A percentile compares a stretch with the other conserved stretches of the same genome.
Conservation (phyloP, 2,329 filamentous ascomycete species). For the Knufia petricola region DNA sequence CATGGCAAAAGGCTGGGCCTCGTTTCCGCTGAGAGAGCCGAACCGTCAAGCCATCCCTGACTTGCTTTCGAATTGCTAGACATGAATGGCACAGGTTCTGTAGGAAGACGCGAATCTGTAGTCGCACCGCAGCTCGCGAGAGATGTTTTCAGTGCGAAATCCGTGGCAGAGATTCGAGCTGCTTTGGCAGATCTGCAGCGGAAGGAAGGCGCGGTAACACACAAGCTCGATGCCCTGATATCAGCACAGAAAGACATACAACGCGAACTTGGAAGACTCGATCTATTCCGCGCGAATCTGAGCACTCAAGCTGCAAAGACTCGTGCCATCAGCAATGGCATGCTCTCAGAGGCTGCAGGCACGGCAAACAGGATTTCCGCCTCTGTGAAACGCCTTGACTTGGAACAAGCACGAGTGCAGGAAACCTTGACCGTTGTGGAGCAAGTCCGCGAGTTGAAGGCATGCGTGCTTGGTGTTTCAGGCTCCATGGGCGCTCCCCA, state of each 20-base stretch:
- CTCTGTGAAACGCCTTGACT: conserved; percentile 77
- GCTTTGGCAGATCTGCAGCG: conserved; percentile 65
- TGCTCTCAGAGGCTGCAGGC: conserved; percentile 76
- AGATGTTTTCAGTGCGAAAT: conserved; percentile 59
- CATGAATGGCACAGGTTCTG: neutral
- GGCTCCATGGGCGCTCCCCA: conserved; percentile 96
- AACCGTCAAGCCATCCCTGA: neutral
- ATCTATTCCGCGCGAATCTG: conserved; percentile 78
- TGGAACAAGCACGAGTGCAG: conserved; percentile 85
- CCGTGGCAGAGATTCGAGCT: conserved; percentile 67
- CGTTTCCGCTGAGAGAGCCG: neutral
- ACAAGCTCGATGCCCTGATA: conserved; percentile 64
- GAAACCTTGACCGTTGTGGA: conserved; percentile 86
- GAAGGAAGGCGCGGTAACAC: conserved; percentile 65
- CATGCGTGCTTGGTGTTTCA: conserved; percentile 86
- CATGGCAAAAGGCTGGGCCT: neutral
- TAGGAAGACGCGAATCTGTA: neutral
- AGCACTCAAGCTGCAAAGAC: conserved; percentile 79
- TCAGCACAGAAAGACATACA: conserved; percentile 78
- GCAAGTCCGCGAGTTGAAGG: conserved; percentile 92
- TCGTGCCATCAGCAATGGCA: conserved; percentile 74
- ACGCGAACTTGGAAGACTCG: conserved; percentile 75
- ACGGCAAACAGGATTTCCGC: conserved; percentile 79
- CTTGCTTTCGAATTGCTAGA: neutral
- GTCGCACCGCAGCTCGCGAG: conserved; percentile 11